Conservation (phyloP, 78 protist genomes). For the Bigelowiella natans region DNA sequence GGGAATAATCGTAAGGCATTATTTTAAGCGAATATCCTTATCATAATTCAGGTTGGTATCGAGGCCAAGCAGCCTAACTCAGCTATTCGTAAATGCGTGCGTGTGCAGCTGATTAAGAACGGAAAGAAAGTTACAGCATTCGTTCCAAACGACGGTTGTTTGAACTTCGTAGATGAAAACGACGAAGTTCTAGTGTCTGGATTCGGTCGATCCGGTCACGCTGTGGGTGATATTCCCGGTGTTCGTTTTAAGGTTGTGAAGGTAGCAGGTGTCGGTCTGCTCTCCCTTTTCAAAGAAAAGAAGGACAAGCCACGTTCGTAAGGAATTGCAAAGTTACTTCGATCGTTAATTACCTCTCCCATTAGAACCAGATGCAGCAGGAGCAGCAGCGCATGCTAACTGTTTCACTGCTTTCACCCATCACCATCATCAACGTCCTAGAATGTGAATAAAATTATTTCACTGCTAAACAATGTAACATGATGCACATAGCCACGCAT, state of each 20-base stretch:
- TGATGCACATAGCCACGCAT: too few species aligned
- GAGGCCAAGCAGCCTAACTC: slow-evolving; percentile 99
- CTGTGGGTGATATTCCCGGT: slow-evolving; percentile 99
- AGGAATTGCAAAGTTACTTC: too few species aligned
- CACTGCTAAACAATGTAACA: too few species aligned
- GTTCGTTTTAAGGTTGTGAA: slow-evolving; percentile 96
- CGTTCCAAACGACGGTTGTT: slow-evolving; percentile 99
- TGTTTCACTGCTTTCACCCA: too few species aligned
- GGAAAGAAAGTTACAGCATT: slow-evolving; percentile 98
- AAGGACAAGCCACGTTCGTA: slow-evolving; percentile 84
- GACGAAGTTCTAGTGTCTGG: slow-evolving; percentile 99
- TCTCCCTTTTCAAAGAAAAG: slow-evolving; percentile 65
- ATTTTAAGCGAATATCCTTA: too few species aligned
- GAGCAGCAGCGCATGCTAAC: too few species aligned
- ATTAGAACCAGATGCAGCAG: too few species aligned
- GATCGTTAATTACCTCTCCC: too few species aligned
- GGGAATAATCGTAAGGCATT: too few species aligned
- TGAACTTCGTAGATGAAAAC: slow-evolving; percentile 96
- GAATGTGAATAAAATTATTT: too few species aligned
- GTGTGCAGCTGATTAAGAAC: slow-evolving; percentile 99
- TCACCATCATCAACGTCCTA: too few species aligned
- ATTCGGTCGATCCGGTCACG: slow-evolving; percentile 98
- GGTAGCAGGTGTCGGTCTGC: slow-evolving; percentile 86
- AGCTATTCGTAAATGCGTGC: slow-evolving; percentile 99
- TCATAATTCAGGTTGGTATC: slow-evolving; percentile 80